Evolutionary conservation across 768 basidiomycete genomes (phyloP).

Genomic region (Tulasnella sp.): DNA sequence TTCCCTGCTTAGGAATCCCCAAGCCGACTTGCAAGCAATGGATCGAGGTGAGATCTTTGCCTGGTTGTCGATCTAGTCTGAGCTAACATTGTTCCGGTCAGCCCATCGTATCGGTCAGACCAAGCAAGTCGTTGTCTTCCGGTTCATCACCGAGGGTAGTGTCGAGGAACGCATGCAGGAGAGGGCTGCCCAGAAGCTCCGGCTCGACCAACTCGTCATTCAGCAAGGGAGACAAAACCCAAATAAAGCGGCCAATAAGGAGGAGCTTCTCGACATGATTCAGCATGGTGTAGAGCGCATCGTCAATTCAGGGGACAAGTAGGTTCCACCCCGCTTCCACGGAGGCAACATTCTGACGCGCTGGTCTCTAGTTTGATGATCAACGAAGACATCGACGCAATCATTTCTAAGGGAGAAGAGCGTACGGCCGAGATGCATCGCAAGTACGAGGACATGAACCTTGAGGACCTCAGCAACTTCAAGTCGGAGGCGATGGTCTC

Average conservation of each 20-base stretch:
- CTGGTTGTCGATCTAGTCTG: neutral
- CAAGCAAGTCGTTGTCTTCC: slow-evolving; percentile 93
- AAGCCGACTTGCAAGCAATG: slow-evolving; percentile 98
- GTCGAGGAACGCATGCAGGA: slow-evolving; percentile 95
- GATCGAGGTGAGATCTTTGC: slow-evolving; percentile 39
- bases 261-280: slow-evolving; percentile 96
- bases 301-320: slow-evolving; percentile 71
- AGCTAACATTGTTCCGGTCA: neutral
- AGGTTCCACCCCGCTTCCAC: slow-evolving; percentile 21
- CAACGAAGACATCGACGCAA: slow-evolving; percentile 87
- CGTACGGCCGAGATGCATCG: slow-evolving; percentile 77
- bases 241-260: slow-evolving; percentile 85
- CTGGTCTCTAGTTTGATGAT: slow-evolving; percentile 44
- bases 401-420: slow-evolving; percentile 85
- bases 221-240: slow-evolving; percentile 84
- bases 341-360: slow-evolving; percentile 5
- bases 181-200: slow-evolving; percentile 87
- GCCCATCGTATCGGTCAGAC: slow-evolving; percentile 96
- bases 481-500: slow-evolving; percentile 83
- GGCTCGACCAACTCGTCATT: slow-evolving; percentile 92
- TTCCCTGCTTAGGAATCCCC: slow-evolving; percentile 65
- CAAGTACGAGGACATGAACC: slow-evolving; percentile 85
- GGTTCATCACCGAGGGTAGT: slow-evolving; percentile 93
- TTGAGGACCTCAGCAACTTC: slow-evolving; percentile 96
- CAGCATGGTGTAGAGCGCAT: slow-evolving; percentile 96